phyloP scores from a whole-genome alignment of 2,329 filamentous ascomycete species.

The Pyrenophora teres region DNA sequence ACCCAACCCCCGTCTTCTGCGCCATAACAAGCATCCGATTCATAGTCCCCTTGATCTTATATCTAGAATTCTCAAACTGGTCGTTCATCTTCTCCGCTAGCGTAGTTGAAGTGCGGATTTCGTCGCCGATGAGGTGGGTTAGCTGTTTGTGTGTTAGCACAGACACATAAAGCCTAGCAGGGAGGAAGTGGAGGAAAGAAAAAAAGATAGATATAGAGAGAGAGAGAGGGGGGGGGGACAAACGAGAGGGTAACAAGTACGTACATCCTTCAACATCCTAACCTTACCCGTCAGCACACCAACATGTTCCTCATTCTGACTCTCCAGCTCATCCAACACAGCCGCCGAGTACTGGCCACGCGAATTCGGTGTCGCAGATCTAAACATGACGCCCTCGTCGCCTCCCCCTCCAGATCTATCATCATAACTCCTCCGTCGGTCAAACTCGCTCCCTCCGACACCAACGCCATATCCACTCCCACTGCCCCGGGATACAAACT shows the following conservation, averaged over 20 bases:
- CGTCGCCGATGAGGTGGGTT: slow-evolving; percentile 89
- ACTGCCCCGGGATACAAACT: slow-evolving; percentile 17
- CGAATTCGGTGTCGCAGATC: slow-evolving; percentile 53
- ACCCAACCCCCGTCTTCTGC: slow-evolving; percentile 88
- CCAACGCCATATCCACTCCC: slow-evolving; percentile 10
- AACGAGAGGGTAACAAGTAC: slow-evolving; percentile 40
- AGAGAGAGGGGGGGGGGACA: too few species aligned
- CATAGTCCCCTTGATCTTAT: slow-evolving; percentile 88
- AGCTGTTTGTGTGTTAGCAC: slow-evolving; percentile 55
- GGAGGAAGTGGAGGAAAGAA: neutral
- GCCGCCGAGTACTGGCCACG: slow-evolving; percentile 92
- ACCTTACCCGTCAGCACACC: slow-evolving; percentile 92
- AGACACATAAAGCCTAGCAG: neutral
- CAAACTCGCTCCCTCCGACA: neutral
- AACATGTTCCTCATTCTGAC: slow-evolving; percentile 89
- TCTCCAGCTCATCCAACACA: slow-evolving; percentile 90
- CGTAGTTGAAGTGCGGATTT: slow-evolving; percentile 87
- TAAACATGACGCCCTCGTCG: slow-evolving; percentile 23
- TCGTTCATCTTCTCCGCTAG: slow-evolving; percentile 96
- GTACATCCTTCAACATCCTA: slow-evolving; percentile 82
- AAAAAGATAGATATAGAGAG: neutral
- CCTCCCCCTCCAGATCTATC: neutral
- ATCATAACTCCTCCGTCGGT: neutral
- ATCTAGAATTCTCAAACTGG: slow-evolving; percentile 81
- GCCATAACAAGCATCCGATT: slow-evolving; percentile 97